Evolutionary conservation across 2,329 filamentous ascomycete genomes (phyloP), one percentile per base, ranked within the genome.

Genomic region (Ceratocystis colombiana): DNA sequence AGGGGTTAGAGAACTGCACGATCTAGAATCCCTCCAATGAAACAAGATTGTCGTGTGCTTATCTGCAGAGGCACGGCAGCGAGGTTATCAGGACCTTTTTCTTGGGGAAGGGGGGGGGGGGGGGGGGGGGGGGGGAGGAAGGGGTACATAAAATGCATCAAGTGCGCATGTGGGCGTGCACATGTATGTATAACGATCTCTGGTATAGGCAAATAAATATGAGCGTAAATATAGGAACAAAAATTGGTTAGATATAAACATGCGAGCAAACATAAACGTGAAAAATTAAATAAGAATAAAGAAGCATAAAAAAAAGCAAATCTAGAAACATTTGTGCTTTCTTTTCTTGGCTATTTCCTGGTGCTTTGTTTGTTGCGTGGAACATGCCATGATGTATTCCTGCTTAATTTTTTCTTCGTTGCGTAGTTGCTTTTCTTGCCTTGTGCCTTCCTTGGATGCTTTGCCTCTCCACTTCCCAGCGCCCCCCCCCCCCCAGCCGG

Each of bases 11-110:
- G 25, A 53, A 20, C 20, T 8, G 7, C 15, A 20, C 48, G 25
- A 57, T 57, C 53, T 57, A 7, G 53, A 57, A 57, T 20, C 25
- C 28, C 25, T 30, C 53, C 53, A 57, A 33, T 33, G 53, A 33
- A 57, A 33, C 53, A 57, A 33, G 53, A 33, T 37, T 57, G 53
- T 57, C 15, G 53, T 57, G 46, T 57, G 25, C 25, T 53, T 25
- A 57, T 57, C 25, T n/a, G 53, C 25, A 57, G 10, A 57, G 30
- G 28, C 53, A 57, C 8, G 8, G 6, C 33, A 17, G 53, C n/a
- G 53, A 25, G 25, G 28, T 22, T 33, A 57, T 57, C 25, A 57
- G 10, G 12, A 2, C 53, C 33, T 37, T 37, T 37, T 37, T 37
- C 10, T 10, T 15, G 12, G 25, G 12, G 53, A 12, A 30, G 53